Evolutionary conservation across 2,329 filamentous ascomycete species (phyloP).

Genomic region (Zymoseptoria ardabiliae): DNA sequence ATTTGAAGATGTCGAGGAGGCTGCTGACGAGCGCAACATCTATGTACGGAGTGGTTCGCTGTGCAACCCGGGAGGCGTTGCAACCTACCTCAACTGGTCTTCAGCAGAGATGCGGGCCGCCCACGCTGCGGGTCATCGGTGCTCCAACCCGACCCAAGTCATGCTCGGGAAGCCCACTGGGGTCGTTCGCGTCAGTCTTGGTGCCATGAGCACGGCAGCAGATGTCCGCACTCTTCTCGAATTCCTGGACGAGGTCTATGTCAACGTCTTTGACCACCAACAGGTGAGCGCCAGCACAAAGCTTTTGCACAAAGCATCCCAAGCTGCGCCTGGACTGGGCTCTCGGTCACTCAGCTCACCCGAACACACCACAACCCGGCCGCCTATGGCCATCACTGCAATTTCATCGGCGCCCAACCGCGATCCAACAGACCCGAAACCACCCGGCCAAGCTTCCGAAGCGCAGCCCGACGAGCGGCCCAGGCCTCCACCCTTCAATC

Average conservation of each 20-base stretch:
- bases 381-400: conserved; percentile 6
- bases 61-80: conserved; percentile 48
- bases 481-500: conserved; percentile 24
- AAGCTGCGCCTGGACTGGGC: conserved; percentile 6
- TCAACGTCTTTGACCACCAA: conserved; percentile 1
- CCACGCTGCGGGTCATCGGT: conserved; percentile 51
- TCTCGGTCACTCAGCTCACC: neutral
- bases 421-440: conserved; percentile 7
- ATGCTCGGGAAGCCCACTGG: conserved; percentile 51
- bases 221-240: conserved; percentile 57
- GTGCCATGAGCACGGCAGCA: conserved; percentile 52
- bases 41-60: conserved; percentile 55
- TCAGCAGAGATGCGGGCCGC: conserved; percentile 49
- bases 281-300: neutral
- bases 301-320: neutral
- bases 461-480: conserved; percentile 15
- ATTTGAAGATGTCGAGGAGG: conserved; percentile 52
- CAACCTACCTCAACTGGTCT: conserved; percentile 42
- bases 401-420: conserved; percentile 14
- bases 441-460: conserved; percentile 10
- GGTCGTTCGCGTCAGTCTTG: conserved; percentile 54
- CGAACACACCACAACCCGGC: conserved; percentile 4
- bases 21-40: conserved; percentile 49
- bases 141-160: conserved; percentile 47
- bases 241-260: conserved; percentile 29